Evolutionary conservation across 2,329 filamentous ascomycete genomes (phyloP).

Genomic region (Verticillium longisporum): DNA sequence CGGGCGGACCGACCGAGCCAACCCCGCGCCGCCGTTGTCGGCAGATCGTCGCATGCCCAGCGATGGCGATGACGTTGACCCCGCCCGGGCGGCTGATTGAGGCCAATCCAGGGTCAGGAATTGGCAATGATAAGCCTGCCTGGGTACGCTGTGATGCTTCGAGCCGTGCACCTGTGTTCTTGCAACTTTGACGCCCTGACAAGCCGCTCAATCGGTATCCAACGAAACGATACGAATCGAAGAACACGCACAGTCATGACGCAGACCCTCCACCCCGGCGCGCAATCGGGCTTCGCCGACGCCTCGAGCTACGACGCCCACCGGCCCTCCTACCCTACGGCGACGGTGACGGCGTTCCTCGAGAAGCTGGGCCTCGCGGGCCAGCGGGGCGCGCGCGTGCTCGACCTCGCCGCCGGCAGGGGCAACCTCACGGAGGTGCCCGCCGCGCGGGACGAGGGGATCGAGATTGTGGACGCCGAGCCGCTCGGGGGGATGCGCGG

Average conservation of each 20-base stretch:
- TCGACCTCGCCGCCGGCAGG: conserved; percentile 63
- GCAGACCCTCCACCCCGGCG: conserved; percentile 40
- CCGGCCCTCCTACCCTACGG: conserved; percentile 58
- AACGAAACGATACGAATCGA: no score
- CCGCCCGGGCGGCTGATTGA: not conserved
- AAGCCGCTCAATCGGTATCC: no score
- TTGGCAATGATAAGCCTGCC: not conserved
- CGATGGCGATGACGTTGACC: not conserved
- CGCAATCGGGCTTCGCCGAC: conserved; percentile 55
- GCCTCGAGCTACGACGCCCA: conserved; percentile 59
- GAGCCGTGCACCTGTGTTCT: not conserved
- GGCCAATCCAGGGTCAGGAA: not conserved
- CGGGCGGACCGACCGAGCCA: not conserved
- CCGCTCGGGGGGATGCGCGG: conserved; percentile 59
- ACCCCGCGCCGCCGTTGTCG: not conserved
- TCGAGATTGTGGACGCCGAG: conserved; percentile 55
- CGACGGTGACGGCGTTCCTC: conserved; percentile 53
- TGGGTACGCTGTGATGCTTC: not conserved
- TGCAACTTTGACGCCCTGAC: no score
- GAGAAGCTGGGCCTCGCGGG: conserved; percentile 43
- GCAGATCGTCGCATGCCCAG: not conserved
- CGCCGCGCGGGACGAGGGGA: conserved; percentile 50
- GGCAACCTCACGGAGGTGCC: conserved; percentile 65
- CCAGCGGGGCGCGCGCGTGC: conserved; percentile 37
- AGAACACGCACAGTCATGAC: conserved; percentile 4